A percentile compares a stretch with the other conserved stretches of the same genome.
Conservation (phyloP, 768 basidiomycete genomes). For the Suillus luteus region DNA sequence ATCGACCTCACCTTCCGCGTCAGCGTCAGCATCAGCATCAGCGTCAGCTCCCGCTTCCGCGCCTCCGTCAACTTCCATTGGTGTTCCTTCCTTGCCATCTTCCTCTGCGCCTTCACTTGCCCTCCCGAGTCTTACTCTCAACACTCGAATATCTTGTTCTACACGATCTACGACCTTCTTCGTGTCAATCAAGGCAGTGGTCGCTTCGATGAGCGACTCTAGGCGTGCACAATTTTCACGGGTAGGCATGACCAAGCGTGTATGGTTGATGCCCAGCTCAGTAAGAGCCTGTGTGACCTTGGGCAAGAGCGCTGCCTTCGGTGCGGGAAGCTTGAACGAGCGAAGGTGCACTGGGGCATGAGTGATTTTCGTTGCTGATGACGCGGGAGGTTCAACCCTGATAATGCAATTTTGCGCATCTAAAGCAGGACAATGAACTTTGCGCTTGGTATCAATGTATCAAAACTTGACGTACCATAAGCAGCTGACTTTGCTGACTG, state of each 20-base stretch:
- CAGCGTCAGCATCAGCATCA: conserved; percentile 8
- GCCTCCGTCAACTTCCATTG: conserved; percentile 52
- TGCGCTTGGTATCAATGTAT: background rate
- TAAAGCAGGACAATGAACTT: conserved; percentile 32
- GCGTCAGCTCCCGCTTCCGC: conserved; percentile 21
- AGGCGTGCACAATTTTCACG: conserved; percentile 73
- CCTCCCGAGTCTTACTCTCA: conserved; percentile 61
- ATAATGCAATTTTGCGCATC: conserved; percentile 75
- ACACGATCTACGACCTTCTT: conserved; percentile 86
- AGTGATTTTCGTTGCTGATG: conserved; percentile 63
- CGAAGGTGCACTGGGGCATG: conserved; percentile 84
- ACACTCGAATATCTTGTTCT: conserved; percentile 80
- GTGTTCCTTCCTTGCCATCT: conserved; percentile 41
- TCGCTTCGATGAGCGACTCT: conserved; percentile 72
- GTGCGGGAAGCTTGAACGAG: conserved; percentile 79
- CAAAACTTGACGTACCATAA: conserved; percentile 48
- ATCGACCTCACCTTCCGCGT: conserved; percentile 43
- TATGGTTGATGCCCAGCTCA: conserved; percentile 74
- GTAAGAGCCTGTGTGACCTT: conserved; percentile 76
- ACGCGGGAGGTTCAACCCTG: conserved; percentile 58
- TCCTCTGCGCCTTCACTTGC: conserved; percentile 45
- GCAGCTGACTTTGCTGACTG: conserved; percentile 58
- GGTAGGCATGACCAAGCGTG: conserved; percentile 93
- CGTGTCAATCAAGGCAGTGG: conserved; percentile 77
- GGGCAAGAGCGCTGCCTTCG: conserved; percentile 71